Evolutionary conservation across 192 early-diverging fungal species (phyloP).

Genomic region (Linnemannia elongata): DNA sequence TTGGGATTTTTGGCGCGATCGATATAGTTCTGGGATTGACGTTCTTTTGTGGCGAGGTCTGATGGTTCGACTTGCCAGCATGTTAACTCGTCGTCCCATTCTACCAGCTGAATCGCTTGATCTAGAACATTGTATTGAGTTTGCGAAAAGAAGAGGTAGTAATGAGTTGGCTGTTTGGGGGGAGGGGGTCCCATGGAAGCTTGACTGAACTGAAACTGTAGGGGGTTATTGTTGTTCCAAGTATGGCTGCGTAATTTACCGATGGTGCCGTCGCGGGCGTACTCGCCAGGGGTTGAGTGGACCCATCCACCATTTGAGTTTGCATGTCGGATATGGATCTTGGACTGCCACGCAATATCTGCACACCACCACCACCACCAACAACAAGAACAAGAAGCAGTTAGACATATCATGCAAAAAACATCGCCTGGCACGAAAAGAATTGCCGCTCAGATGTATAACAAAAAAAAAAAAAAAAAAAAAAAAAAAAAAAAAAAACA

Average conservation of each 20-base stretch:
- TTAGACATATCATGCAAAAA: too few relatives aligned
- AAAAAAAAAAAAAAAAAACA: neutral
- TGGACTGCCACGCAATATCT: slow-evolving; percentile 75
- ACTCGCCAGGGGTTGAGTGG: slow-evolving; percentile 64
- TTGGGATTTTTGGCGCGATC: neutral
- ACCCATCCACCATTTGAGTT: slow-evolving; percentile 79
- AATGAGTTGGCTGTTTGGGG: too few relatives aligned
- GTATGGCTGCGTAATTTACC: neutral
- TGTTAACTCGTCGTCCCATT: slow-evolving; percentile 22
- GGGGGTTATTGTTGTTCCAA: too few relatives aligned
- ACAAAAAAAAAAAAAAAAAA: neutral
- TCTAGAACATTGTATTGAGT: neutral
- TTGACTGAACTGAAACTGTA: too few relatives aligned
- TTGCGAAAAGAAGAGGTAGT: too few relatives aligned
- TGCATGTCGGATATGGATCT: slow-evolving; percentile 72
- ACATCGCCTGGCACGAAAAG: too few relatives aligned
- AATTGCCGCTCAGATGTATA: too few relatives aligned
- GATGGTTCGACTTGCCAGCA: slow-evolving; percentile 20
- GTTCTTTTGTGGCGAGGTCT: neutral
- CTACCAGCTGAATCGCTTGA: slow-evolving; percentile 27
- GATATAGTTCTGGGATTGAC: neutral
- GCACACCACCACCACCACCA: neutral
- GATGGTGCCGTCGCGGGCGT: slow-evolving; percentile 15
- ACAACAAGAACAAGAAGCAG: too few relatives aligned
- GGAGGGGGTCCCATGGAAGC: slow-evolving; percentile 51